These are phyloP conservation scores for Alisma plantagoaquatica DNA, from an alignment of 106 monocot genomes.

Conservation along the genomic window DNA sequence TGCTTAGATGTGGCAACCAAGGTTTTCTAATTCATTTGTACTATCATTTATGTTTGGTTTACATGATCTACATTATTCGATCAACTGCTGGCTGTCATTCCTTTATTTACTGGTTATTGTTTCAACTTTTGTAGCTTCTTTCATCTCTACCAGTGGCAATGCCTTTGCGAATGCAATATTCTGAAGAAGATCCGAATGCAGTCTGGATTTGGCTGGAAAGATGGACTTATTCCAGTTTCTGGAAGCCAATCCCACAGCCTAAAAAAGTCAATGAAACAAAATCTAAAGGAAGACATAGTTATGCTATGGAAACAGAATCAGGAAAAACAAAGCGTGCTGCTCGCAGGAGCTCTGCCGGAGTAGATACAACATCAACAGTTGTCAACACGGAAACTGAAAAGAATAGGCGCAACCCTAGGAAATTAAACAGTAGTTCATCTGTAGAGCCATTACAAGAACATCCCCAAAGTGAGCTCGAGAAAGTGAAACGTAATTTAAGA, in stretches of 20 bases:
- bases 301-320: conserved; percentile 52
- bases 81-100: too few species aligned
- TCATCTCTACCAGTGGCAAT: conserved; percentile 24
- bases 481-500: conserved; percentile 84
- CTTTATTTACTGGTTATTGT: background rate
- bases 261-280: conserved; percentile 36
- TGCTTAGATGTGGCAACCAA: too few species aligned
- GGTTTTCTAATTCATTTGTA: too few species aligned
- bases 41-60: too few species aligned
- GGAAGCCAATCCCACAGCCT: conserved; percentile 37
- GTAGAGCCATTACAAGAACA: conserved; percentile 43
- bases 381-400: conserved; percentile 25
- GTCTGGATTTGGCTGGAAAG: conserved; percentile 62
- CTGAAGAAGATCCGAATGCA: conserved; percentile 48
- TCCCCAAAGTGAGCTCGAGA: conserved; percentile 84
- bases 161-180: conserved; percentile 53
- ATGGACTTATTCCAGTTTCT: conserved; percentile 52
- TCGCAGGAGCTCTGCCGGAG: conserved; percentile 23
- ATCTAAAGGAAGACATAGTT: conserved; percentile 27
- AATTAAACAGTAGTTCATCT: conserved; percentile 18
- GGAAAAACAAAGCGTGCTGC: conserved; percentile 50
- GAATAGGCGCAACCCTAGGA: conserved; percentile 34
- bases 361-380: conserved; percentile 20
- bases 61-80: too few species aligned
- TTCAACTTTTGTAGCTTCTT: conserved; percentile 41